Evolutionary conservation across 2,329 filamentous ascomycete species (phyloP), one percentile per base, ranked within the genome.

Genomic region (Cercospora sp.): DNA sequence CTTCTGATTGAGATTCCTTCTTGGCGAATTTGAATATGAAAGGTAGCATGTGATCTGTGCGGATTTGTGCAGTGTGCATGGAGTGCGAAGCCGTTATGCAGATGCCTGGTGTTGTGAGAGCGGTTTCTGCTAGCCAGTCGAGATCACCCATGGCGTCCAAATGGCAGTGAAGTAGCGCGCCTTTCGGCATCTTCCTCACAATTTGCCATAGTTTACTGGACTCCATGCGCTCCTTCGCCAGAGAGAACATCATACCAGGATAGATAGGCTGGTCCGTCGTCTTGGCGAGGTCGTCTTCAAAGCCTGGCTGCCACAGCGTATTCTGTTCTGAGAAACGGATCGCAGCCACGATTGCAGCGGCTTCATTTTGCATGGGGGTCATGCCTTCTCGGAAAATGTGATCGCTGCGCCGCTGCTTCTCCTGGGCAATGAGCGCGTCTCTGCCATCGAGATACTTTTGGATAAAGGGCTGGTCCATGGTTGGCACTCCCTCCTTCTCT

Each of bases 211-310:
- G 84, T 75, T 89, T 89, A 13, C 92, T 96, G 73, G 85, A 84
- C 80, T 96, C 92, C 88, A 97, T 96, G 42, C 88, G 87, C n/a
- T 89, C 87, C 79, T 93, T 94, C 73, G 93, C 93, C 39, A 94
- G 85, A 39, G 87, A 89, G 80, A 97, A 97, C 91, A 96, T 95
- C 90, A 97, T 96, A 10, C 94, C 94, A 0, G 93, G 93, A 77
- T 91, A 92, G 61, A 94, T 82, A 72, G 88, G 87, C 69, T 87
- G 85, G 73, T 88, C 84, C 28, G 81, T 82, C 65, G 87, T 81
- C 70, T 87, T 85, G 3, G 90, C 89, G 3, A 93, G 82, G 55
- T 84, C 84, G 75, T 94, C 89, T 74, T 94, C 91, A 60, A 91
- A 87, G 57, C 87, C 86, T 33, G 87, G 83, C 9, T 89, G 93